Evolutionary conservation across 345 rosid genomes (phyloP).

Genomic region (Populus pruinosa): DNA sequence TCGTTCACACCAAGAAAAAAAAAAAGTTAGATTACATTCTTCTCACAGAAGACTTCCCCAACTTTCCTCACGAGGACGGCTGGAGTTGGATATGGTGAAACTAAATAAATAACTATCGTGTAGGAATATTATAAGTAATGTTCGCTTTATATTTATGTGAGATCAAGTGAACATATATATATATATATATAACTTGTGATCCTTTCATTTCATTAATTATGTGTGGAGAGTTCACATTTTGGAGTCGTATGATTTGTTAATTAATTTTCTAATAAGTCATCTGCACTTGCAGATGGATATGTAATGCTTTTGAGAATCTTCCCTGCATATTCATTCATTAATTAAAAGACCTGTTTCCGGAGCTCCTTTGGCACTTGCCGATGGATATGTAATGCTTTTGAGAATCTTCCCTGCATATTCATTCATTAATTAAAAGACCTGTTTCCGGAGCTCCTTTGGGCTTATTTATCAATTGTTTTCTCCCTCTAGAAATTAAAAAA

Average conservation of each 20-base stretch:
- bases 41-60: neutral
- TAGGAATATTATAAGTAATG: neutral
- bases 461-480: too few relatives aligned
- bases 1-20: neutral
- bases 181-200: neutral
- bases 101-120: neutral
- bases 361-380: neutral
- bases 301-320: neutral
- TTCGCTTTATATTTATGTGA: neutral
- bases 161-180: neutral
- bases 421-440: too few relatives aligned
- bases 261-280: neutral
- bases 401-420: neutral
- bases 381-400: neutral
- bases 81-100: neutral
- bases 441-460: too few relatives aligned
- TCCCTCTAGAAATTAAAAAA: too few relatives aligned
- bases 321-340: neutral
- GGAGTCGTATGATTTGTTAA: neutral
- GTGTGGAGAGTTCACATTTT: too few relatives aligned
- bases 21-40: neutral
- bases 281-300: neutral
- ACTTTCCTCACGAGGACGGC: neutral
- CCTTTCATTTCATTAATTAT: neutral
- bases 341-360: too few relatives aligned